These are phyloP conservation scores for Trichoderma koningiopsis DNA, from an alignment of 2,329 filamentous ascomycete species.

Conservation along the genomic window DNA sequence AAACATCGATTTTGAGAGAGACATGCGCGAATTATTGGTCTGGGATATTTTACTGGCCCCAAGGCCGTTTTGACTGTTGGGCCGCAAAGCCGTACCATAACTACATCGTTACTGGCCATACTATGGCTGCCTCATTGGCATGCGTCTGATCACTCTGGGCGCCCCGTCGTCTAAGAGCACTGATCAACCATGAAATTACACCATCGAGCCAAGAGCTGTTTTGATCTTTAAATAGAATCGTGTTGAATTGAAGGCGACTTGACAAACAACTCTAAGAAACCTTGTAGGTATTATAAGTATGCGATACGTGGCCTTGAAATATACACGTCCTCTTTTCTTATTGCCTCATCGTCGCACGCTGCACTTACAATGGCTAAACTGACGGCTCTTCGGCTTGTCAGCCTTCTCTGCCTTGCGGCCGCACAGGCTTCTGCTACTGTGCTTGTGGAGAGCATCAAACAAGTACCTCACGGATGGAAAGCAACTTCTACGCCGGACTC, in stretches of 20 bases:
- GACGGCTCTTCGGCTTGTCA: neutral
- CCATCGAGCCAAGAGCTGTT: neutral
- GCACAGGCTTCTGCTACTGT: neutral
- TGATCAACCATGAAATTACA: neutral
- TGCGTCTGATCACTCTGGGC: neutral
- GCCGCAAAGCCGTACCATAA: neutral
- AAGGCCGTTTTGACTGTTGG: neutral
- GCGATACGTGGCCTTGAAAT: too few species aligned
- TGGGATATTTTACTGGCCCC: neutral
- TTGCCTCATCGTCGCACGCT: neutral
- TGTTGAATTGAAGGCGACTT: neutral
- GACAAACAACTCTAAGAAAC: neutral
- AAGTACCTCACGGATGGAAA: slow-evolving; percentile 16
- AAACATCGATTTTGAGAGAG: neutral
- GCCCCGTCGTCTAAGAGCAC: neutral
- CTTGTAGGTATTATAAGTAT: neutral
- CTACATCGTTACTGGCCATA: neutral
- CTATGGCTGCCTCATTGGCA: neutral
- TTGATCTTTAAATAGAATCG: neutral
- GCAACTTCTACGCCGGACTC: neutral
- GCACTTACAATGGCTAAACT: neutral
- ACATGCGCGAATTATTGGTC: neutral
- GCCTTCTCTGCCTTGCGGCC: neutral
- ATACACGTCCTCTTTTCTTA: neutral
- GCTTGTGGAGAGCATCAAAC: slow-evolving; percentile 1